Percentiles rank a stretch among this genome's conserved stretches.
phyloP scores from a whole-genome alignment of 2,329 filamentous ascomycete genomes.

The Pyricularia sp. region DNA sequence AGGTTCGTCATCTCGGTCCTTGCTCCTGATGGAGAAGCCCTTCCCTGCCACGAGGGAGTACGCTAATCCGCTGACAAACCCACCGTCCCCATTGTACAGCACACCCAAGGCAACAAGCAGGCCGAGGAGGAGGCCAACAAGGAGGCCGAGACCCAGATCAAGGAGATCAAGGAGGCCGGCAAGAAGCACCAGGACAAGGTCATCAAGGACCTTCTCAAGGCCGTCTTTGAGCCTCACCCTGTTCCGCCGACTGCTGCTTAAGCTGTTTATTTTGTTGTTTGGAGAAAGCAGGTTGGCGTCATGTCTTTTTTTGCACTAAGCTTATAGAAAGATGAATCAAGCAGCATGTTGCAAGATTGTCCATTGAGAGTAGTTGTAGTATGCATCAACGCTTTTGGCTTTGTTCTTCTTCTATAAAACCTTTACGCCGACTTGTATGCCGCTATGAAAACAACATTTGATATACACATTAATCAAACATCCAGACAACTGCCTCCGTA shows the following conservation, averaged over 20 bases:
- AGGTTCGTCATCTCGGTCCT: constrained; percentile 29
- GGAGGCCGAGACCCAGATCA: constrained; percentile 72
- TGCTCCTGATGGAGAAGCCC: background rate
- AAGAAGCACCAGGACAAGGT: constrained; percentile 73
- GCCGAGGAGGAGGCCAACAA: constrained; percentile 71
- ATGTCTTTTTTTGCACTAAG: background rate
- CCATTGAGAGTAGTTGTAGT: background rate
- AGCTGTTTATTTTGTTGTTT: background rate
- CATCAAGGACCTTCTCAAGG: constrained; percentile 70
- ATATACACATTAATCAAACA: background rate
- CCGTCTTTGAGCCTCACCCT: constrained; percentile 78
- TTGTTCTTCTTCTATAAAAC: background rate
- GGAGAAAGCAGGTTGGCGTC: background rate
- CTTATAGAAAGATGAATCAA: background rate
- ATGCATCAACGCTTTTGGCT: background rate
- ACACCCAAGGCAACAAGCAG: constrained; percentile 79
- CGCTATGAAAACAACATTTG: background rate
- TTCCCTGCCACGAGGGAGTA: background rate
- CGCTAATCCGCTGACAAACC: constrained; percentile 9
- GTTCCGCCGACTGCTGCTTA: constrained; percentile 31
- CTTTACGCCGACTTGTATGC: background rate
- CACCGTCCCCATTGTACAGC: constrained; percentile 41
- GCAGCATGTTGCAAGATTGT: background rate
- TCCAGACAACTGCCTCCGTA: background rate
- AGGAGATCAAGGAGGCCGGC: constrained; percentile 72